Base-by-base conservation (phyloP, 2,329 filamentous ascomycete species). In the Thelonectria discophora region DNA sequence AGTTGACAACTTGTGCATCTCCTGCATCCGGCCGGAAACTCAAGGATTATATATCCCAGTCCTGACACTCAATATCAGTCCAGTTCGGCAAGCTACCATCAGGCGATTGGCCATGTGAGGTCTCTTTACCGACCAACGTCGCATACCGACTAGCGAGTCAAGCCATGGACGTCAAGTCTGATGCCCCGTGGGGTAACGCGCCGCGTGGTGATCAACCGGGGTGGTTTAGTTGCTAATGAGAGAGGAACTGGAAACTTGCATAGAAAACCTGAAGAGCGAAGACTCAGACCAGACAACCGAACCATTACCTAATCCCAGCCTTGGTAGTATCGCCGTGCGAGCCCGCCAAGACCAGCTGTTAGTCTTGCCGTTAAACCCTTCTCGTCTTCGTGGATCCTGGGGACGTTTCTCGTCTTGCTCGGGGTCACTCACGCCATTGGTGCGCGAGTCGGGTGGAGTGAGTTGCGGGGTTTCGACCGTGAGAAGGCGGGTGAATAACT, bases 111-210 rank as follows among this genome's bases (percentile, higher is more conserved):
- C 57, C 57, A 60, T 42, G 46, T 46, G 51, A 60, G 57, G 39
- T 49, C 27, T 32, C 3, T 42, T 57, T 47, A 39, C 42, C 52
- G 48, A 55, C n/a, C 50, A 15, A 27, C 37, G 18, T n/a, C 42
- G 51, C 57, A 50, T 5, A 37, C 7, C 34, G 34, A 37, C 7
- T 37, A 13, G 15, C 34, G 34, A 37, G 34, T 13, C 37, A 49
- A 46, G 30, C 34, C 39, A 34, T 21, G 51, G 46, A 52, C 51
- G 18, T 20, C 40, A 27, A 43, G 53, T 37, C 34, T 10, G 20
- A 46, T 61, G 51, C 53, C 58, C 58, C 58, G 40, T 61, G 58
- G 58, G 58, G 51, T 51, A 59, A 32, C 42, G 15, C 39, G 42
- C 45, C 40, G 20, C 15, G 11, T 37, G 34, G 34, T 37, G 34